Evolutionary conservation across 345 rosid species (phyloP).

Genomic region (Linum lewisii): DNA sequence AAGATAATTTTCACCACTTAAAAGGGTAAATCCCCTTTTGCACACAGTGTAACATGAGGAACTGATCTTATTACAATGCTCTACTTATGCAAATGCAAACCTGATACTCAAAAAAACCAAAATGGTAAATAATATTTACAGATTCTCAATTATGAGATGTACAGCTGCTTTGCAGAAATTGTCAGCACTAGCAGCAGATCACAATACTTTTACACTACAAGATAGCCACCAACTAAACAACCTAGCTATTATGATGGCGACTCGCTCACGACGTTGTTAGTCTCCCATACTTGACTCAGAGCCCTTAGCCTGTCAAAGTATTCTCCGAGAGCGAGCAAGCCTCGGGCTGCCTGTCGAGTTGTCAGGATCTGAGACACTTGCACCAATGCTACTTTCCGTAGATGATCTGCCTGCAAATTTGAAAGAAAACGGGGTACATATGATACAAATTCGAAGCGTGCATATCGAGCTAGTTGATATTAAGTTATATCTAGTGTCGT

Average conservation of each 20-base stretch:
- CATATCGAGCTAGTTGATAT: not conserved
- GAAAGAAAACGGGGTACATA: not conserved
- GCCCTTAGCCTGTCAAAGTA: constrained; percentile 68
- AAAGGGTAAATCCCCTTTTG: not conserved
- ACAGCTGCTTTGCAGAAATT: constrained; percentile 30
- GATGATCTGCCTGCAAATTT: constrained; percentile 74
- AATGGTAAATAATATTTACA: constrained; percentile 16
- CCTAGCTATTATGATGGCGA: constrained; percentile 35
- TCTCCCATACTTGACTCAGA: constrained; percentile 59
- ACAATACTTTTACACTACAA: constrained; percentile 10
- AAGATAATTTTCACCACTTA: too few relatives aligned
- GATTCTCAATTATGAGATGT: constrained; percentile 13
- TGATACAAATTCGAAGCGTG: not conserved
- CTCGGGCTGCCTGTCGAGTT: constrained; percentile 69
- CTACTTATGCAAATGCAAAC: not conserved
- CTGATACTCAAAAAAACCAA: not conserved
- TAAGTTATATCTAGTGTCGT: not conserved
- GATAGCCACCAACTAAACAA: constrained; percentile 14
- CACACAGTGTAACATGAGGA: not conserved
- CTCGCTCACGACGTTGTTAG: constrained; percentile 40
- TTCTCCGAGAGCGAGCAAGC: constrained; percentile 74
- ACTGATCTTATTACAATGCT: not conserved
- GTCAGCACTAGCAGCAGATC: constrained; percentile 24
- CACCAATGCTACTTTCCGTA: constrained; percentile 69
- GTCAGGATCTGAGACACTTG: constrained; percentile 73